These are phyloP conservation scores for Cryptosporidium andersoni DNA, from an alignment of 169 alveolate genomes.

Conservation along the genomic window DNA sequence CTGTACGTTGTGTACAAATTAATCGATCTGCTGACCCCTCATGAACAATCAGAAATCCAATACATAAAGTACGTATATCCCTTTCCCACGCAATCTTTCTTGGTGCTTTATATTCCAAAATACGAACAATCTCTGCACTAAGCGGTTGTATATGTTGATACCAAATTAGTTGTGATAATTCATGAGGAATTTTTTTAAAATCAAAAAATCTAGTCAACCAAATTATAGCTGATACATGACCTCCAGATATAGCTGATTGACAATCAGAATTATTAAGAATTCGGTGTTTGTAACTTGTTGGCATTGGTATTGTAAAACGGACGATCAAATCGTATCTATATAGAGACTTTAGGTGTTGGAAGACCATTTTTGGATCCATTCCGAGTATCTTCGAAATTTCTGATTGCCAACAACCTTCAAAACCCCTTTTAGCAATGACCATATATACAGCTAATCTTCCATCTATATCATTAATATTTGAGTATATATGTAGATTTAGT, in stretches of 20 bases:
- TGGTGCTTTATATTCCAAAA: constrained; percentile 60
- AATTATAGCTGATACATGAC: constrained; percentile 61
- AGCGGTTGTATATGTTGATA: constrained; percentile 65
- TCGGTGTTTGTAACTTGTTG: constrained; percentile 37
- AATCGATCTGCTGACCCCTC: constrained; percentile 58
- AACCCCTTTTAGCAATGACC: constrained; percentile 52
- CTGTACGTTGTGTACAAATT: constrained; percentile 63
- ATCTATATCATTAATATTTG: constrained; percentile 51
- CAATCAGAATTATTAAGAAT: constrained; percentile 20
- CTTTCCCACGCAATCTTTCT: constrained; percentile 70
- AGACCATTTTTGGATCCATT: constrained; percentile 69
- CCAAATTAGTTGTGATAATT: constrained; percentile 67
- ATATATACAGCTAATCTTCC: constrained; percentile 67
- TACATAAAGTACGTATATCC: constrained; percentile 53
- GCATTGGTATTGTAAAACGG: constrained; percentile 68
- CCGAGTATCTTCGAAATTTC: constrained; percentile 55
- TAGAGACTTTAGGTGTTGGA: constrained; percentile 49
- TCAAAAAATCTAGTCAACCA: constrained; percentile 64
- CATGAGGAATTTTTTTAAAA: constrained; percentile 50
- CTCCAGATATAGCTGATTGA: constrained; percentile 20
- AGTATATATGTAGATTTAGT: constrained; percentile 34
- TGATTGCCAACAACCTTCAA: constrained; percentile 69
- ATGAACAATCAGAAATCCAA: constrained; percentile 52
- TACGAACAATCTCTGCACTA: constrained; percentile 52
- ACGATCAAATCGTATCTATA: constrained; percentile 53